Evolutionary conservation across 2,329 filamentous ascomycete species (phyloP), one percentile per base, ranked within the genome.

Genomic region (Didymella lethalis): DNA sequence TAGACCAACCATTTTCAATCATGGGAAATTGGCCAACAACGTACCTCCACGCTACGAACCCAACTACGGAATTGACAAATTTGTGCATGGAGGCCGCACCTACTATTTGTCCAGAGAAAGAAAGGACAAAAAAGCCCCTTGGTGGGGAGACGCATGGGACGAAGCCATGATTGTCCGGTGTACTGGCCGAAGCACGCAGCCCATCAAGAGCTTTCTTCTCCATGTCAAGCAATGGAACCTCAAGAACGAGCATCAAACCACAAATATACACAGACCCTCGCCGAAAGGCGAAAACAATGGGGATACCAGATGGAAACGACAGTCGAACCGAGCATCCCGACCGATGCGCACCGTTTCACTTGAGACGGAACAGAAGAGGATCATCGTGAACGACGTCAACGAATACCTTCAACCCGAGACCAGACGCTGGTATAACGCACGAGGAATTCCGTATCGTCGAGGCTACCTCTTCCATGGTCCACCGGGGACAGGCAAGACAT

Each of bases 391-490:
- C 26, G 91, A 95, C 67, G 88, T 94, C 68, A 90, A 91, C 64
- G 90, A 93, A 66, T 94, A 92, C 63, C 81, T 95, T 0, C 86
- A 92, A 53, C 90, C 90, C 0, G 79, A 82, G 0, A 91, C 87
- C 0, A 85, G 87, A 1, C 82, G 87, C n/a, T 96, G 92, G 91
- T 96, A 97, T 72, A 84, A 88, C 0, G 90, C 91, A 65, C 85
- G 92, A 7, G 92, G 92, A 0, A 94, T 96, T 29, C 92, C 93
- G 0, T 96, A 96, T 73, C 86, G 92, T 14, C 84, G 92, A 4
- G 93, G 92, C 0, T 96, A 95, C 69, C 84, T 96, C 0, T 86
- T 96, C 16, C 83, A 93, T 64, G 92, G 92, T 0, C 91, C 91
- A 0, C 91, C 91, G 0, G 91, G 91, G 0, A 93, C 90, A 0